Base-by-base conservation (phyloP, 2,329 filamentous ascomycete species). In the Cytospora piceicola region DNA sequence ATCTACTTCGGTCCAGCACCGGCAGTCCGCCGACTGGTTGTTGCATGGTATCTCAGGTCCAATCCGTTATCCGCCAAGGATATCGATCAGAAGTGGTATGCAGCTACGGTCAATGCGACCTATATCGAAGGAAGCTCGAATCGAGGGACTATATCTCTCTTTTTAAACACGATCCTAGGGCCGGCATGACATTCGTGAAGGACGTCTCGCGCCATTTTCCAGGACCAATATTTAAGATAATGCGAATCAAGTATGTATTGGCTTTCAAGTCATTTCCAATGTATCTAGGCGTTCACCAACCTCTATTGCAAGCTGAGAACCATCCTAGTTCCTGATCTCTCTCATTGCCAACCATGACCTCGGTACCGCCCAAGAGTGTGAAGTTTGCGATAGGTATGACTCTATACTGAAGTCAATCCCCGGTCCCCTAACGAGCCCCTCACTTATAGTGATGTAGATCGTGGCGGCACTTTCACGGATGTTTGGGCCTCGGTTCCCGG, bases 391-490 rank as follows among this genome's bases (percentile, higher is more conserved):
- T 64, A 55, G 65, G 56, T 64, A 57, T 29, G 61, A 15, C 4
- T 30, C 7, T 39, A 15, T 27, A 7, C 20, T 7, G 20, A 15
- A 42, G 6, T 6, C 15, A 17, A 58, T 9, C 15, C 20, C 53
- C 1, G 20, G 4, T 46, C 15, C 5, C 34, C 57, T 20, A 29
- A 5, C 14, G 24, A 15, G 15, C 17, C 27, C 29, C n/a, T 32
- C 3, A 30, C 60, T 63, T 14, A 66, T 53, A 51, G 12, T 8
- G 3, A 11, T 8, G 39, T 17, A 67, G 65, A 67, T 59, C 61
- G 65, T 59, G 61, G 65, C 22, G 61, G 65, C 22, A 67, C 65
- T 20, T 67, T 67, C 14, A 67, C 65, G 5, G 65, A 64, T 64
- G 65, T 67, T 12, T 67, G 65, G 65, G 61, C 61, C 54, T 63